phyloP scores from a whole-genome alignment of 805 yeast genomes.

The Wickerhamomyces chaumierensis region DNA sequence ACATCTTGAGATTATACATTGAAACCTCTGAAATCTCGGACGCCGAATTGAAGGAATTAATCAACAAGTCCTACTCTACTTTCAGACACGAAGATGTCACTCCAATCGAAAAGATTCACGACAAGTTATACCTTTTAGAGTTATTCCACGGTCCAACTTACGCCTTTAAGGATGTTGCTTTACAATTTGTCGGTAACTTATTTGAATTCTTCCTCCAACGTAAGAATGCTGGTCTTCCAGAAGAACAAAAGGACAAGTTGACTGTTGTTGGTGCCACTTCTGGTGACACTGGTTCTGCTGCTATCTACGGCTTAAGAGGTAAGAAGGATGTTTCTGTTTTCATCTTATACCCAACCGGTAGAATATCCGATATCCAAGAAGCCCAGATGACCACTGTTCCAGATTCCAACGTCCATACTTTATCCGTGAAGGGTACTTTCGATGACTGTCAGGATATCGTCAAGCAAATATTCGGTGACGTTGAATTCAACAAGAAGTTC shows the following conservation, averaged over 20 bases:
- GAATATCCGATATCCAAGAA: slow-evolving; percentile 96
- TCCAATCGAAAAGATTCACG: slow-evolving; percentile 59
- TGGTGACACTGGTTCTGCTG: slow-evolving; percentile 99
- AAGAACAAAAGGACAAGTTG: slow-evolving; percentile 58
- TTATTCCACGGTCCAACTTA: slow-evolving; percentile 98
- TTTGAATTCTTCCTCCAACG: slow-evolving; percentile 86
- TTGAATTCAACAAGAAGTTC: slow-evolving; percentile 75
- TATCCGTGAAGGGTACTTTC: slow-evolving; percentile 91
- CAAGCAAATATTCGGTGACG: slow-evolving; percentile 84
- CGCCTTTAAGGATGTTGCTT: slow-evolving; percentile 97
- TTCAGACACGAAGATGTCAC: slow-evolving; percentile 86
- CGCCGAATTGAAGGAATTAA: slow-evolving; percentile 50
- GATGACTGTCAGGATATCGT: slow-evolving; percentile 98
- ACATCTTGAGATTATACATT: slow-evolving; percentile 75
- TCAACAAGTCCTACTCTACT: slow-evolving; percentile 72
- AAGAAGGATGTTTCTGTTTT: slow-evolving; percentile 97
- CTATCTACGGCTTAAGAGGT: slow-evolving; percentile 94
- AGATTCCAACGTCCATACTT: slow-evolving; percentile 87
- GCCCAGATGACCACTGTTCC: slow-evolving; percentile 96
- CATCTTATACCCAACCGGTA: slow-evolving; percentile 92
- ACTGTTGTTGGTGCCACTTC: slow-evolving; percentile 99
- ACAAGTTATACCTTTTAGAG: slow-evolving; percentile 65
- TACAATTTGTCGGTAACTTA: slow-evolving; percentile 94
- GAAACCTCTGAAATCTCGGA: slow-evolving; percentile 61
- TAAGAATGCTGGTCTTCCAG: slow-evolving; percentile 45